Percentiles rank a stretch among this genome's conserved stretches.
Evolutionary conservation across 495 filamentous ascomycete genomes (phyloP).

Genomic region (Bombardia bombarda): DNA sequence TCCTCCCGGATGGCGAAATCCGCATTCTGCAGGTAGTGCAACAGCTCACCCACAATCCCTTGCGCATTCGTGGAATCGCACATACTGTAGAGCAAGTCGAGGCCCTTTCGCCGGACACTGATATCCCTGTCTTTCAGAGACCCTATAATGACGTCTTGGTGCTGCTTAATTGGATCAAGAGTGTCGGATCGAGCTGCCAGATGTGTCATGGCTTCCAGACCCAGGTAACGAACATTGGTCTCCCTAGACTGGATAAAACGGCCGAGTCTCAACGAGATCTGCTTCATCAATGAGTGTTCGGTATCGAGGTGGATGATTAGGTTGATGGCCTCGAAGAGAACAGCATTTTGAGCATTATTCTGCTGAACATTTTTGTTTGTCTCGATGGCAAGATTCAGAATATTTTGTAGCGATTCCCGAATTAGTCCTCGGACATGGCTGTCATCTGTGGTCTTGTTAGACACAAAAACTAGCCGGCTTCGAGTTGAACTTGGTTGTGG

Average conservation of each 20-base stretch:
- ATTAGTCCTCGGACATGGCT: slow-evolving; percentile 87
- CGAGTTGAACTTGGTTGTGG: background rate
- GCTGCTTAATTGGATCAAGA: slow-evolving; percentile 94
- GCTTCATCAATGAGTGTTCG: slow-evolving; percentile 90
- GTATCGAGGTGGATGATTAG: slow-evolving; percentile 98
- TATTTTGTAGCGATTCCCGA: slow-evolving; percentile 81
- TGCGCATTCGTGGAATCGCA: slow-evolving; percentile 89
- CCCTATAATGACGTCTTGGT: slow-evolving; percentile 90
- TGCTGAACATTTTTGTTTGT: slow-evolving; percentile 98
- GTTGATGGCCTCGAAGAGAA: slow-evolving; percentile 97
- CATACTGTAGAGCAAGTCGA: slow-evolving; percentile 99
- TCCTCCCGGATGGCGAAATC: slow-evolving; percentile 98
- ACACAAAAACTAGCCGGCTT: background rate
- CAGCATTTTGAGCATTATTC: slow-evolving; percentile 98
- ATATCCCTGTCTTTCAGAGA: slow-evolving; percentile 95
- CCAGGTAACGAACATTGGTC: slow-evolving; percentile 96
- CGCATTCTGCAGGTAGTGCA: slow-evolving; percentile 90
- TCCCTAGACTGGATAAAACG: slow-evolving; percentile 96
- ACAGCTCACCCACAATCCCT: slow-evolving; percentile 85
- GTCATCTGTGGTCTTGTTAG: slow-evolving; percentile 56
- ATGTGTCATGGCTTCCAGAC: slow-evolving; percentile 97
- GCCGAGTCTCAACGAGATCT: slow-evolving; percentile 87
- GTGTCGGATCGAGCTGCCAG: slow-evolving; percentile 91
- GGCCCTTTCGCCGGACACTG: slow-evolving; percentile 88
- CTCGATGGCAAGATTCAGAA: slow-evolving; percentile 83